Conservation (phyloP, 192 early-diverging fungal species). For the Chytriomyces confervae region DNA sequence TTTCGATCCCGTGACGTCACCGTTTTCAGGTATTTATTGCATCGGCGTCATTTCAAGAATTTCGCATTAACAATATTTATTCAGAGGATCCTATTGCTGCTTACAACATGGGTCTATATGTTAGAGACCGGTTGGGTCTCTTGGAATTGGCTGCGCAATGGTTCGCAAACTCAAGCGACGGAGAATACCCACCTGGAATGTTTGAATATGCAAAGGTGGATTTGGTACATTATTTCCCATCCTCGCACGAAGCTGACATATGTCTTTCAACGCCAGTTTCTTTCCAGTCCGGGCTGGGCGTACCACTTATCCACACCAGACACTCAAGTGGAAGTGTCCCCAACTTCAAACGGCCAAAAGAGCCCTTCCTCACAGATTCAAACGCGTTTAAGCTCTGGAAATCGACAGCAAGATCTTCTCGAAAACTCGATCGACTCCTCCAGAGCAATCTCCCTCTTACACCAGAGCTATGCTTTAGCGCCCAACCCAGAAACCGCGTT, state of each 20-base stretch:
- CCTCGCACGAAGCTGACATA: background rate
- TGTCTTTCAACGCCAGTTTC: background rate
- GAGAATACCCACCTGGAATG: slow-evolving; percentile 1
- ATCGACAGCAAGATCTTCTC: background rate
- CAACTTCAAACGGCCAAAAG: background rate
- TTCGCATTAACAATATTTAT: background rate
- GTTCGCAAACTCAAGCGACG: background rate
- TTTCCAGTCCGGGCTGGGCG: slow-evolving; percentile 22
- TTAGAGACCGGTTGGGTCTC: background rate
- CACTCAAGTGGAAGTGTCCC: background rate
- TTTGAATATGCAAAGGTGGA: slow-evolving; percentile 17
- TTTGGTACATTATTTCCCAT: background rate
- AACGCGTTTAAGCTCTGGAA: background rate
- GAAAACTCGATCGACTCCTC: slow-evolving; percentile 7
- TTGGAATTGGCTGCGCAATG: background rate
- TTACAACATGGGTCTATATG: slow-evolving; percentile 7
- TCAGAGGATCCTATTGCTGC: background rate
- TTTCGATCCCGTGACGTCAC: slow-evolving; percentile 5
- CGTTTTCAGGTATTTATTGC: background rate
- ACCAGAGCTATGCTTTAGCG: background rate
- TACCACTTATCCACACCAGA: background rate
- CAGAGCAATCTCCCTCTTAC: slow-evolving; percentile 4
- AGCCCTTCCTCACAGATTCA: background rate
- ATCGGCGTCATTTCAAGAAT: background rate
- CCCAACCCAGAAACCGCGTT: slow-evolving; percentile 9